Base-by-base conservation (phyloP, 768 basidiomycete genomes). In the Boletus insuetus region DNA sequence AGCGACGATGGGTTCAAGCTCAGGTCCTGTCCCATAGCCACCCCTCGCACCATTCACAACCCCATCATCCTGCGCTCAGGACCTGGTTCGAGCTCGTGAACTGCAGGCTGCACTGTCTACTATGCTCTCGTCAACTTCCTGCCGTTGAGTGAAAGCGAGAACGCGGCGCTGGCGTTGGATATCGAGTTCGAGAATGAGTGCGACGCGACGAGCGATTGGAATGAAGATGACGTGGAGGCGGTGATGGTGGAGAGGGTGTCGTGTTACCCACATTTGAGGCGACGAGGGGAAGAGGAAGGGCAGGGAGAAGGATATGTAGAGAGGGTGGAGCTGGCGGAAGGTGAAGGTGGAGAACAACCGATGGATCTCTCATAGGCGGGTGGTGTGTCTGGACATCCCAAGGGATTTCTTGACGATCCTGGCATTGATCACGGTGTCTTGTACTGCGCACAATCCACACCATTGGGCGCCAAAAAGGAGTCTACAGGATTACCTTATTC, bases 191-290 rank as follows among this genome's bases (percentile, higher is more conserved):
- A 93, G 64, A 91, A 91, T 58, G 89, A 89, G 57, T 93, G 91
- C 90, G 91, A 92, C 69, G 83, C 89, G 40, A 90, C 87, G 48
- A 91, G 90, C 61, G 89, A 91, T 72, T 92, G 90, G 89, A 92
- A 92, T 69, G 90, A 91, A 69, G 90, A 92, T 58, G 90, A 92
- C 62, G 85, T 86, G 3, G 89, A 92, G 55, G 87, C 86, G 4
- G 82, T 82, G 19, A 69, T 67, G 20, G 89, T 91, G 63, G 88
- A 92, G 69, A 83, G 82, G 51, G 79, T 79, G 45, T 66, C 91
- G 5, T 90, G 89, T 67, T 89, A 86, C 71, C 82, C 85, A 8
- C 51, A 62, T 52, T 45, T 65, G 55, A 64, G 41, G 60, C 26
- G 56, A 50, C 56, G 47, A 11, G 41, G 24, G 32, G 51, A 46